Percentiles rank a stretch among this genome's conserved stretches.
Conservation (phyloP, 257 asterid genomes). For the Solanum dulcamara region DNA sequence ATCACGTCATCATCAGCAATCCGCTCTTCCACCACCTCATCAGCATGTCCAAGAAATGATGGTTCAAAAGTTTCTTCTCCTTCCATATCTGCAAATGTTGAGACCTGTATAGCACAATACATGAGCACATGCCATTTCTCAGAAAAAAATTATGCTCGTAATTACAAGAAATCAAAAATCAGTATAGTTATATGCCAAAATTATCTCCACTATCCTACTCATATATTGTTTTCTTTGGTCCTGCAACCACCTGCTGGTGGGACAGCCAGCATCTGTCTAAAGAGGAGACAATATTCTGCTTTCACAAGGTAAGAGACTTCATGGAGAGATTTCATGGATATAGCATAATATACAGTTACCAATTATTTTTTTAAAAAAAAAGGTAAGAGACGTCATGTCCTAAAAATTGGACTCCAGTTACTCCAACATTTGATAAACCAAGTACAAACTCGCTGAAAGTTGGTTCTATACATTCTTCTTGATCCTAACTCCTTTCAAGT, state of each 20-base stretch:
- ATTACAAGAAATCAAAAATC: background rate
- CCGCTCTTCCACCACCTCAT: constrained; percentile 90
- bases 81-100: constrained; percentile 93
- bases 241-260: background rate
- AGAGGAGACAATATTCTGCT: background rate
- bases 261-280: background rate
- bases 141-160: background rate
- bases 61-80: constrained; percentile 93
- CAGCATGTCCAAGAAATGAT: constrained; percentile 72
- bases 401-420: background rate
- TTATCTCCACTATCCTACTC: background rate
- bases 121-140: background rate
- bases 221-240: background rate
- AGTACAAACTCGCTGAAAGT: background rate
- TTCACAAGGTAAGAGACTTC: background rate
- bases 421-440: background rate
- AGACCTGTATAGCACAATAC: constrained; percentile 37
- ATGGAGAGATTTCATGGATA: background rate
- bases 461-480: background rate
- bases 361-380: too few species aligned
- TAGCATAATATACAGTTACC: background rate
- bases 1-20: constrained; percentile 88
- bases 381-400: background rate
- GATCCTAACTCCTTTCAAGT: background rate
- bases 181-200: background rate